Conservation (phyloP, 2,329 filamentous ascomycete species). For the Fusarium temperatum region DNA sequence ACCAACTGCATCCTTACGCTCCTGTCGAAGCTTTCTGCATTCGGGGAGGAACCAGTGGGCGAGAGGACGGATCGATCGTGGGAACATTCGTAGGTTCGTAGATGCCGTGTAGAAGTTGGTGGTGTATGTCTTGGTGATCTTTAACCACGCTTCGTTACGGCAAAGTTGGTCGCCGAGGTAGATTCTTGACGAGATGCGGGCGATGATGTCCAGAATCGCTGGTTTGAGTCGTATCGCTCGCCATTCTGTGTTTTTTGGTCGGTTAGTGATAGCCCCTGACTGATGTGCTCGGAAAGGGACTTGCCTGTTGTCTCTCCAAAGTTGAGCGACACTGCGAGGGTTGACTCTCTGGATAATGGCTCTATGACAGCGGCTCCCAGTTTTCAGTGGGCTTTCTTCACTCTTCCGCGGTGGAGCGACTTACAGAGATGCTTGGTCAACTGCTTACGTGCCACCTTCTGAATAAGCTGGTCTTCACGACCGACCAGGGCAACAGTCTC, state of each 20-base stretch:
- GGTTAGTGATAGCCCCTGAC: background rate
- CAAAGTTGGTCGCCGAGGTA: background rate
- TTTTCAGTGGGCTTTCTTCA: fast-evolving
- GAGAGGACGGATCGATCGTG: background rate
- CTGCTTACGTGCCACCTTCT: background rate
- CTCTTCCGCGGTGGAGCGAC: fast-evolving
- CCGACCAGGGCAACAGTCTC: background rate
- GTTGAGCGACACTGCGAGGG: background rate
- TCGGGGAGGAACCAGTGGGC: slow-evolving; percentile 4
- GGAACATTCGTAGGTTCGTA: background rate
- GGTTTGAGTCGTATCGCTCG: background rate
- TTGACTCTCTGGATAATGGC: background rate
- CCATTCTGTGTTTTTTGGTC: background rate
- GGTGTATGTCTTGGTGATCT: slow-evolving; percentile 1
- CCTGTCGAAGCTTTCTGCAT: background rate
- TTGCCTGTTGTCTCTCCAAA: background rate
- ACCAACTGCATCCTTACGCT: background rate
- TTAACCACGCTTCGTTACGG: background rate
- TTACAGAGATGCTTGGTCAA: background rate
- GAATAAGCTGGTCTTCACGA: background rate
- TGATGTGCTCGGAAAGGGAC: too few species aligned
- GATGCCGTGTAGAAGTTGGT: background rate
- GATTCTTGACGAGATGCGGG: background rate
- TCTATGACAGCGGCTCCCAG: background rate
- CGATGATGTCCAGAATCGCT: background rate